Evolutionary conservation across 805 yeast species (phyloP), one percentile per base, ranked within the genome.

Genomic region (Cyberlindnera saturnus): DNA sequence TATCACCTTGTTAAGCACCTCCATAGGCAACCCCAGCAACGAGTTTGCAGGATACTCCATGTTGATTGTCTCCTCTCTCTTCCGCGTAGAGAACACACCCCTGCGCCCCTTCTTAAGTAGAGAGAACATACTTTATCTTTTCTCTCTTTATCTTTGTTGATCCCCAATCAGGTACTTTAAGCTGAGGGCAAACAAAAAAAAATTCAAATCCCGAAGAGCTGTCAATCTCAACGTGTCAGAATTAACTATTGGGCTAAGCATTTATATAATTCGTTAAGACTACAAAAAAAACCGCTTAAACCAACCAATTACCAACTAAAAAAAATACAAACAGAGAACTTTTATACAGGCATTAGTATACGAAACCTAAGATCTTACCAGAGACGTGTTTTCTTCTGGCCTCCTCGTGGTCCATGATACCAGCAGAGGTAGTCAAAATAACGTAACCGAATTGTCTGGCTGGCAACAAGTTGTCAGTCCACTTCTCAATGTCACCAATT

Each of bases 331-430:
- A 23, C 11, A 23, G 28, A 23, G 3, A 23, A 8, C 28, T 23
- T 23, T 23, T 23, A 9, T 23, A 23, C 28, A 23, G 11, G 10
- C 23, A 23, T 48, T 86, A 90, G 85, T 90, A 90, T 58, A 90
- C 96, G 80, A 87, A 90, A 70, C 97, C 98, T 69, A 90, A 85
- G 75, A 90, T 86, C 83, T 90, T 90, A 75, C 98, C 98, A 62
- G 96, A 88, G 63, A 90, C 97, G 79, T 90, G 97, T 87, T 90
- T 91, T 83, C 97, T 86, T 84, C 96, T 87, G 67, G 98, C 98
- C 80, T 90, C 97, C 81, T 91, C 97, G 80, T 90, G 98, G 82
- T 91, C 97, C 96, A 90, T 89, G 66, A 90, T 90, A 79, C 98
- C 98, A 64, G 97, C 96, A 65, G 97, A 91, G 64, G 98, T 90